Percentiles rank a stretch among this genome's conserved stretches.
Conservation (phyloP, 345 rosid species). For the Eucalyptus caleyi region DNA sequence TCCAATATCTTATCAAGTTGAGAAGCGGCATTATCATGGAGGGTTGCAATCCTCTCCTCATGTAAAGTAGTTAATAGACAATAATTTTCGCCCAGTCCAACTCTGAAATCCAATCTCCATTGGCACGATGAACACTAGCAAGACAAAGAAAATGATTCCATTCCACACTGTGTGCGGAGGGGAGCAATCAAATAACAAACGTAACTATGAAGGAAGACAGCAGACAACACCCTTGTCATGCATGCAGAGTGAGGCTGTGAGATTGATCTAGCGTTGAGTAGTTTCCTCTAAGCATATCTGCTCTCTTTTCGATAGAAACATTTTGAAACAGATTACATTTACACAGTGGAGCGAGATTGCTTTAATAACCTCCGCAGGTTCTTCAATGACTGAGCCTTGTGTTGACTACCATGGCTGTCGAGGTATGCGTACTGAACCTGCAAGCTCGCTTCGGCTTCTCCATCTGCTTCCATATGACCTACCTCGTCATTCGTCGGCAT, state of each 20-base stretch:
- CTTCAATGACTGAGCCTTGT: not conserved
- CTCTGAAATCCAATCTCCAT: not conserved
- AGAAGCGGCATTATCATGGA: not conserved
- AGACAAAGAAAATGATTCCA: too few relatives aligned
- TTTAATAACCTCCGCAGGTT: not conserved
- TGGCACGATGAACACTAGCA: not conserved
- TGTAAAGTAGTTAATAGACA: not conserved
- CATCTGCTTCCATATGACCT: constrained; percentile 11
- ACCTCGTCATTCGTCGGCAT: not conserved
- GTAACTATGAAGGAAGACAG: not conserved
- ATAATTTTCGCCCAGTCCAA: not conserved
- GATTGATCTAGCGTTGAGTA: not conserved
- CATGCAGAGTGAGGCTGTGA: not conserved
- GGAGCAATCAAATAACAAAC: not conserved
- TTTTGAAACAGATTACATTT: not conserved
- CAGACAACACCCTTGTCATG: not conserved
- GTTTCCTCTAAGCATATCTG: not conserved
- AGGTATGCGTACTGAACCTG: constrained; percentile 41
- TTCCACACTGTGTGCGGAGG: not conserved
- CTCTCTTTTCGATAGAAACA: not conserved
- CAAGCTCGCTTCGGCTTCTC: constrained; percentile 10
- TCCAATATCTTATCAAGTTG: not conserved
- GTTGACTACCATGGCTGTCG: not conserved
- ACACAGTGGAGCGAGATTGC: not conserved
- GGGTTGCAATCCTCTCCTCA: not conserved